phyloP scores from a whole-genome alignment of 176 grass and related monocot genomes.

The Ananas comosus region DNA sequence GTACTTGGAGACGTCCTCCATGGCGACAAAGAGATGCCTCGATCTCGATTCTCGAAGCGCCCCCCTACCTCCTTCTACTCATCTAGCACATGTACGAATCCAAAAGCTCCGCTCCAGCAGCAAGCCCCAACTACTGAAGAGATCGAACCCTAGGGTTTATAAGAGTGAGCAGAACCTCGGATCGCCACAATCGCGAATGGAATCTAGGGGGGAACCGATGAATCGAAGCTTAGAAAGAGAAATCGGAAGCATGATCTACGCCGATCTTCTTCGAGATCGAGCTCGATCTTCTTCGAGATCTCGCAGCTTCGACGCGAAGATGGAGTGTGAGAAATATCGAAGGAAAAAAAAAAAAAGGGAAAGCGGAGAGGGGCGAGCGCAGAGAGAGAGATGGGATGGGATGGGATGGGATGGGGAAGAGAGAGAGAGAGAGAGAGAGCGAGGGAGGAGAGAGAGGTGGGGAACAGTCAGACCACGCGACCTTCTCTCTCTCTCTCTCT shows the following conservation, averaged over 20 bases:
- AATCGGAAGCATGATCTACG: conserved; percentile 5
- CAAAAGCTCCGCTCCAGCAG: too few relatives aligned
- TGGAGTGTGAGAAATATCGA: not conserved
- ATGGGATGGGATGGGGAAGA: not conserved
- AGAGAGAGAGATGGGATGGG: not conserved
- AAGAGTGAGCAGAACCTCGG: conserved; percentile 4
- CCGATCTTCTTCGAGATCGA: conserved; percentile 8
- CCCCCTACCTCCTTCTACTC: not conserved
- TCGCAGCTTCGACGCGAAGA: not conserved
- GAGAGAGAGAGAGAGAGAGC: not conserved
- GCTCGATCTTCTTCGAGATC: not conserved
- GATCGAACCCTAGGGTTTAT: conserved; percentile 19
- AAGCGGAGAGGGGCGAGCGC: not conserved
- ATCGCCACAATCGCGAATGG: not conserved
- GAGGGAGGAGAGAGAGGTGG: not conserved
- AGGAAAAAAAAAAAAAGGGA: not conserved
- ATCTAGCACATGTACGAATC: not conserved
- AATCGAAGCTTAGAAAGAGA: conserved; percentile 12
- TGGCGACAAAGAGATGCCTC: not conserved
- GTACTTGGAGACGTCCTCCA: conserved; percentile 79
- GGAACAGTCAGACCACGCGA: not conserved
- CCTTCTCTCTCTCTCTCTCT: not conserved
- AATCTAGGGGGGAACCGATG: not conserved
- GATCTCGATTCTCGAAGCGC: not conserved
- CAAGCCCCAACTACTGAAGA: not conserved